Conservation (phyloP, 192 early-diverging fungal species). For the Mortierella hygrophila region DNA sequence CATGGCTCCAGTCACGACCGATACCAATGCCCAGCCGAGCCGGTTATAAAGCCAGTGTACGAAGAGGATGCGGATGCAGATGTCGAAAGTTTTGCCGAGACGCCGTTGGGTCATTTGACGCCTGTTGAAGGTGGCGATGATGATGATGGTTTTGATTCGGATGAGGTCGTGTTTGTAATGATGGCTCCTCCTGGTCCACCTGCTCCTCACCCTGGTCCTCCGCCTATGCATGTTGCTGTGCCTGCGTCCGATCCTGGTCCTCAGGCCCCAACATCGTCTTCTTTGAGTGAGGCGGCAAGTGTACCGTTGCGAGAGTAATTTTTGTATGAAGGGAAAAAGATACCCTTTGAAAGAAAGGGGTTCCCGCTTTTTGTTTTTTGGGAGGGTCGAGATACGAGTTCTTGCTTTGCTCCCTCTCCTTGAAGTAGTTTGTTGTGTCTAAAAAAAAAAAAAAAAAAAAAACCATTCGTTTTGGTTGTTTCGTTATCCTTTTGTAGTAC, state of each 20-base stretch:
- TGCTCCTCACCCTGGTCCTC: background rate
- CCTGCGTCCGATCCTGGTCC: background rate
- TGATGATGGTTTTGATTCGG: background rate
- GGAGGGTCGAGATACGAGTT: no score
- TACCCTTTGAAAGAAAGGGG: no score
- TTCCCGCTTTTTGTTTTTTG: no score
- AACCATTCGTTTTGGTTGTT: no score
- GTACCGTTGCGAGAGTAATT: background rate
- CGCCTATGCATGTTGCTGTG: background rate
- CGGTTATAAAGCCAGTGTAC: background rate
- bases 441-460: no score
- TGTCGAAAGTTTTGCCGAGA: background rate
- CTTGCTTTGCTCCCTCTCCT: no score
- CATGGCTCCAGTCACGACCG: background rate
- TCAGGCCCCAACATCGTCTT: background rate
- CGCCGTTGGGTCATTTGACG: background rate
- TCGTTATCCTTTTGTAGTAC: no score
- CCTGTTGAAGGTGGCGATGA: background rate
- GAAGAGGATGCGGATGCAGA: background rate
- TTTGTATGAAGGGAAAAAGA: no score
- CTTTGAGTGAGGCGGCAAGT: background rate
- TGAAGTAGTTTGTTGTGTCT: no score
- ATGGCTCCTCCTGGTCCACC: background rate
- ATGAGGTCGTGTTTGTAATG: conserved; percentile 26
- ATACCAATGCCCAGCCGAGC: background rate